phyloP scores from a whole-genome alignment of 192 early-diverging fungal species.

The Podila epigama region DNA sequence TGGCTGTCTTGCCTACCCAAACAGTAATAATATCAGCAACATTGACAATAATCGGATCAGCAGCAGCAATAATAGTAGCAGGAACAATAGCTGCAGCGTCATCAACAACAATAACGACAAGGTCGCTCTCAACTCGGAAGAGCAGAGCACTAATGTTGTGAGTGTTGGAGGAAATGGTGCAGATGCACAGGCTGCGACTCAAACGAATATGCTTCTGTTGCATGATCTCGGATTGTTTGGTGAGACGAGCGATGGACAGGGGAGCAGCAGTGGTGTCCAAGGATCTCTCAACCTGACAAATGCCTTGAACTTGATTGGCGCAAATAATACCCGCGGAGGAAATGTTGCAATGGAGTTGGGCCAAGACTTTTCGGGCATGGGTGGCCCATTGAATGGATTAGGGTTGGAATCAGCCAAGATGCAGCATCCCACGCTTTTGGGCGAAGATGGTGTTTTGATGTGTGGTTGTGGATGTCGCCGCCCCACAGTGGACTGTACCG shows the following conservation, averaged over 20 bases:
- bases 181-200: neutral
- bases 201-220: slow-evolving; percentile 15
- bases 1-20: slow-evolving; percentile 42
- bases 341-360: neutral
- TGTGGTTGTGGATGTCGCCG: slow-evolving; percentile 47
- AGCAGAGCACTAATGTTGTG: too few species aligned
- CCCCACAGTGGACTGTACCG: slow-evolving; percentile 40
- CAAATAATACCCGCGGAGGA: neutral
- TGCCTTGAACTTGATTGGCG: slow-evolving; percentile 33
- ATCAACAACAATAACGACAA: too few species aligned
- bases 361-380: neutral
- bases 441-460: slow-evolving; percentile 29
- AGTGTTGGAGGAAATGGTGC: too few species aligned
- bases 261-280: neutral
- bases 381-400: slow-evolving; percentile 3
- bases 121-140: too few species aligned
- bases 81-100: too few species aligned
- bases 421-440: slow-evolving; percentile 40
- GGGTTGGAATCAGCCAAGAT: slow-evolving; percentile 32
- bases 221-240: neutral
- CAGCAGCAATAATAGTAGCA: too few species aligned
- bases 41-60: too few species aligned
- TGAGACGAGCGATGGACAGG: neutral
- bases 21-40: too few species aligned
- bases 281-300: slow-evolving; percentile 13